phyloP scores from a whole-genome alignment of 345 rosid species.

The Syzygium oleosum region DNA sequence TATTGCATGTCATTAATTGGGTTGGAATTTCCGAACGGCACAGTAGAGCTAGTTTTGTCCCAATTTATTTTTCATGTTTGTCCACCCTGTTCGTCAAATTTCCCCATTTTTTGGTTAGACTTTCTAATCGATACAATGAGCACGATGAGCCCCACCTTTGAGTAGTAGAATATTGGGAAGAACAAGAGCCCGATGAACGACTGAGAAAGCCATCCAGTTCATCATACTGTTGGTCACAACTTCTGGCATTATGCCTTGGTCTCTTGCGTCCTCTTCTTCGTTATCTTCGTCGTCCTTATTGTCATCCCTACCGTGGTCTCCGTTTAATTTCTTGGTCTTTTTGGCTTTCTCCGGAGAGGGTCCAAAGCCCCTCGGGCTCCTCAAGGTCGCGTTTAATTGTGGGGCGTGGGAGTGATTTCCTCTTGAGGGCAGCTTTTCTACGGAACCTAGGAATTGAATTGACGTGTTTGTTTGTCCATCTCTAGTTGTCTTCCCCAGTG shows the following conservation, averaged over 20 bases:
- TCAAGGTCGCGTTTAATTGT: slow-evolving; percentile 47
- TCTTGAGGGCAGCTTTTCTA: neutral
- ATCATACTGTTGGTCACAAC: slow-evolving; percentile 90
- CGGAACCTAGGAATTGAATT: slow-evolving; percentile 10
- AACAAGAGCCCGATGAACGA: slow-evolving; percentile 68
- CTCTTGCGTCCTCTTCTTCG: slow-evolving; percentile 27
- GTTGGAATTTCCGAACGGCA: too few species aligned
- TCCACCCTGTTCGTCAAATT: too few species aligned
- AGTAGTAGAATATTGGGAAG: slow-evolving; percentile 87
- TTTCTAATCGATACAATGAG: too few species aligned
- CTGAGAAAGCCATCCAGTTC: slow-evolving; percentile 66
- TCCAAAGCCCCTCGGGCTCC: slow-evolving; percentile 74
- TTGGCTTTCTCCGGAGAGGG: slow-evolving; percentile 44
- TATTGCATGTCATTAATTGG: too few species aligned
- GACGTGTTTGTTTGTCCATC: neutral
- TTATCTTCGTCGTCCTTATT: slow-evolving; percentile 29
- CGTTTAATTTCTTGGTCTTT: slow-evolving; percentile 32
- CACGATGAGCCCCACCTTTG: slow-evolving; percentile 48
- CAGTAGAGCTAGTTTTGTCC: too few species aligned
- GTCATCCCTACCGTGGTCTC: slow-evolving; percentile 10
- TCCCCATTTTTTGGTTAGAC: too few species aligned
- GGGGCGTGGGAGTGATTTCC: slow-evolving; percentile 2
- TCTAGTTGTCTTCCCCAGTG: slow-evolving; percentile 1
- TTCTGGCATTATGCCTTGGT: slow-evolving; percentile 61
- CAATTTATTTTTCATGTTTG: too few species aligned